Percentiles rank a stretch among this genome's conserved stretches.
phyloP scores from a whole-genome alignment of 169 alveolate species.

The Perkinsus olseni region DNA sequence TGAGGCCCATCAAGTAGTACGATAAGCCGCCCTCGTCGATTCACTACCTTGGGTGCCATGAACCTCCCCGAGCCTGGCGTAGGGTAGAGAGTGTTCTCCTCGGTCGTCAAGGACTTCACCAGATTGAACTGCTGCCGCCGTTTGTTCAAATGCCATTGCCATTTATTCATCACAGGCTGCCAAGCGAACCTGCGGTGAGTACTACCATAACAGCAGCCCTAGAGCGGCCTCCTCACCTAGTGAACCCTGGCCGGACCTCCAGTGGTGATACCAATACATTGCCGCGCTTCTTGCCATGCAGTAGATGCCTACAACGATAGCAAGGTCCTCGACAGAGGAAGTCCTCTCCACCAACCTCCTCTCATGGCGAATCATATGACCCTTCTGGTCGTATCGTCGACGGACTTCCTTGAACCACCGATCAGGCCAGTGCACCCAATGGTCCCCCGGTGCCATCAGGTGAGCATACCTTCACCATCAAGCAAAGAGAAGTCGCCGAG shows the following conservation, averaged over 20 bases:
- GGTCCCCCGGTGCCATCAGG: slow-evolving; percentile 28
- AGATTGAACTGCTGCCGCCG: not conserved
- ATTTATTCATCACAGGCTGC: not conserved
- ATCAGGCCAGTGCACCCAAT: slow-evolving; percentile 40
- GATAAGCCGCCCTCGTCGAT: not conserved
- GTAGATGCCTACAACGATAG: not conserved
- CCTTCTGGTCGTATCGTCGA: not conserved
- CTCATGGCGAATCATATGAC: not conserved
- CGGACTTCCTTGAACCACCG: slow-evolving; percentile 6
- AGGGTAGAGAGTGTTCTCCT: not conserved
- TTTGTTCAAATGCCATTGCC: not conserved
- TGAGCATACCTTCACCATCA: not conserved
- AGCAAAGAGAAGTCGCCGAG: not conserved
- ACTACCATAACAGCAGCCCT: not conserved
- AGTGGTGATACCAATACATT: not conserved
- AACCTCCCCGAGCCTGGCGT: not conserved
- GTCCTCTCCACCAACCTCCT: not conserved
- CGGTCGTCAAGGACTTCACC: not conserved
- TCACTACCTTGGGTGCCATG: not conserved
- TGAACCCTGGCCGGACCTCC: not conserved
- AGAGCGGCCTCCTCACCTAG: not conserved
- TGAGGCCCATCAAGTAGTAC: not conserved
- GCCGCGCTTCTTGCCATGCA: not conserved
- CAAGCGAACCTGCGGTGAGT: not conserved
- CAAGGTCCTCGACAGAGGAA: not conserved